A percentile compares a stretch with the other conserved stretches of the same genome.
Conservation (phyloP, 805 yeast genomes). For the Clavispora phyllophila region DNA sequence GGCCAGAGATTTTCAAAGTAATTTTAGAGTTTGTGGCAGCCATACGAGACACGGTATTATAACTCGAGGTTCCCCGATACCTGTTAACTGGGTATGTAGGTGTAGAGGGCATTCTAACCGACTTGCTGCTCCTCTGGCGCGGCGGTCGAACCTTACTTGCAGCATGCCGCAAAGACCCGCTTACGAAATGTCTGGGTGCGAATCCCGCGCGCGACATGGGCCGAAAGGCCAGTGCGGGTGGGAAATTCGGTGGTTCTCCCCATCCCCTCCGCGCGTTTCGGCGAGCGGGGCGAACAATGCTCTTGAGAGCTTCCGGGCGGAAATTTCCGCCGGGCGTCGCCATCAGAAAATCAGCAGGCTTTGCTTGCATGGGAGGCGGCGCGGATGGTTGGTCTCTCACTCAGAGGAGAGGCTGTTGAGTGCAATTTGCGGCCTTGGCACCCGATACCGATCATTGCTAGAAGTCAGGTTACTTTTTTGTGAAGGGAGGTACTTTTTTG, state of each 20-base stretch:
- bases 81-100: no score
- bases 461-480: slow-evolving; percentile 34
- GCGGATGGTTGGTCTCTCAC: slow-evolving; percentile 50
- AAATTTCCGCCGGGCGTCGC: slow-evolving; percentile 50
- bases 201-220: slow-evolving; percentile 5
- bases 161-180: slow-evolving; percentile 47
- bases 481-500: neutral
- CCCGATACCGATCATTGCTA: slow-evolving; percentile 62
- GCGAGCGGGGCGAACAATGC: slow-evolving; percentile 18
- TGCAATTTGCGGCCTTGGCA: slow-evolving; percentile 57
- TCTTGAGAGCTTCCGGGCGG: slow-evolving; percentile 57
- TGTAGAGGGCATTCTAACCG: no score
- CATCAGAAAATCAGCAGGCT: slow-evolving; percentile 44
- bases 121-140: slow-evolving; percentile 11
- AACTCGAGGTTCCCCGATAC: no score
- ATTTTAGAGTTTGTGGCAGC: no score
- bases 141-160: slow-evolving; percentile 32
- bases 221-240: slow-evolving; percentile 38
- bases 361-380: slow-evolving; percentile 47
- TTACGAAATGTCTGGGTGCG: slow-evolving; percentile 23
- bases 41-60: no score
- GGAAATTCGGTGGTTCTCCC: slow-evolving; percentile 64
- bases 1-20: no score
- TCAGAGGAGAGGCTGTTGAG: slow-evolving; percentile 43
- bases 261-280: slow-evolving; percentile 23